Evolutionary conservation across 345 rosid genomes (phyloP), one percentile per base, ranked within the genome.

Genomic region (Melastoma malabathricum): DNA sequence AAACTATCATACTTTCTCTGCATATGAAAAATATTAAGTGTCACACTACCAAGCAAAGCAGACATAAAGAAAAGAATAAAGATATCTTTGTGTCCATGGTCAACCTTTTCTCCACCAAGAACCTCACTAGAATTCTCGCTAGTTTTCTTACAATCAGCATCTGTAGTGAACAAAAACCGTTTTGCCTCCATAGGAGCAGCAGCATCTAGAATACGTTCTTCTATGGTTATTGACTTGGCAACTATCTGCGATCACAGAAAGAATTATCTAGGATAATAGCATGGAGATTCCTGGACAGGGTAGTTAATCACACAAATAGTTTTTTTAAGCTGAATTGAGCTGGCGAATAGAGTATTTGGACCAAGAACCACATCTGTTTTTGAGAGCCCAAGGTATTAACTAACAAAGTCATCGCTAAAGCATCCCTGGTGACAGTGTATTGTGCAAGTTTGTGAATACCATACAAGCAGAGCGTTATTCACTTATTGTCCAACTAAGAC

Each of bases 161-260:
- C 59, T 15, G 55, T 51, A 15, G 54, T 25, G 60, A 72, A 22
- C 38, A 80, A 71, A 75, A 86, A 84, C 63, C 95, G 76, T 60
- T 72, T 66, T 55, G 78, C 71, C 15, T 80, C 94, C 65, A 73
- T 57, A 46, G 93, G 87, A 58, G 74, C 66, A 25, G 93, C 85
- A 52, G 84, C 89, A 44, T 71, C 80, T 51, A 84, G 9, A 59
- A 82, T 75, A 66, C 81, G 82, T 20, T 90, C 73, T 66, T 82
- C 94, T 59, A 76, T 53, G 46, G 77, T 73, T 67, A 69, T 68
- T 31, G 65, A 58, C 56, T 62, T 72, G 47, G 64, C 69, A 54
- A 43, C 48, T 63, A 70, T 56, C 96, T 90, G 68, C 57, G 70
- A 46, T 45, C 25, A 48, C 43, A 3, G 1, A 25, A n/a, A 19